These are phyloP conservation scores for Fusarium bactridioides DNA, from an alignment of 2,329 filamentous ascomycete species.

Conservation along the genomic window DNA sequence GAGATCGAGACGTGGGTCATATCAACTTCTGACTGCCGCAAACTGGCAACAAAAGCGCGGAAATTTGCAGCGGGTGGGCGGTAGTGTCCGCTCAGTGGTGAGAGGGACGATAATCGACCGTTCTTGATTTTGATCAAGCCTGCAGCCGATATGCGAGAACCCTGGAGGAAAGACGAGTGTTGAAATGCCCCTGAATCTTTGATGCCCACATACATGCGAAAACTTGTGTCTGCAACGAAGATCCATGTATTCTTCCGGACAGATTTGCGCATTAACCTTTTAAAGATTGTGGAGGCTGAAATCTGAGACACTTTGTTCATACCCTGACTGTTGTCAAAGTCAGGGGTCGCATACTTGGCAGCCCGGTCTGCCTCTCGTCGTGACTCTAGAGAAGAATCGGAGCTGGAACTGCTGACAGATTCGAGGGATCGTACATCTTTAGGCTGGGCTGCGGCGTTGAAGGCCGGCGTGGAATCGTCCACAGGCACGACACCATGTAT, in stretches of 20 bases:
- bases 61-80: conserved; percentile 85
- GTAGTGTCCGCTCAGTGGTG: conserved; percentile 81
- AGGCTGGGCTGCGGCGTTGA: conserved; percentile 41
- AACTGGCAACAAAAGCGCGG: conserved; percentile 76
- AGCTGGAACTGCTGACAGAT: conserved; percentile 41
- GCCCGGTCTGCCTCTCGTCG: conserved; percentile 67
- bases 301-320: conserved; percentile 65
- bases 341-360: conserved; percentile 71
- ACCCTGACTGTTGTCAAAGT: conserved; percentile 68
- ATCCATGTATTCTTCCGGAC: conserved; percentile 93
- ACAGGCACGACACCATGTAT: conserved; percentile 74
- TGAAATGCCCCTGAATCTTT: conserved; percentile 90
- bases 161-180: conserved; percentile 88
- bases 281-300: conserved; percentile 76
- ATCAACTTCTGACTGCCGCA: conserved; percentile 79
- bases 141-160: conserved; percentile 72
- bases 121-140: conserved; percentile 86
- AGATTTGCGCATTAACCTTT: conserved; percentile 79
- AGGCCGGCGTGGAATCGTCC: conserved; percentile 67
- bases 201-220: conserved; percentile 87
- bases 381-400: conserved; percentile 52
- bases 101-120: conserved; percentile 77
- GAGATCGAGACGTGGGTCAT: conserved; percentile 81
- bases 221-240: conserved; percentile 87
- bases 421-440: conserved; percentile 7